Evolutionary conservation across 768 basidiomycete species (phyloP).

Genomic region (Suillus cothurnatus): DNA sequence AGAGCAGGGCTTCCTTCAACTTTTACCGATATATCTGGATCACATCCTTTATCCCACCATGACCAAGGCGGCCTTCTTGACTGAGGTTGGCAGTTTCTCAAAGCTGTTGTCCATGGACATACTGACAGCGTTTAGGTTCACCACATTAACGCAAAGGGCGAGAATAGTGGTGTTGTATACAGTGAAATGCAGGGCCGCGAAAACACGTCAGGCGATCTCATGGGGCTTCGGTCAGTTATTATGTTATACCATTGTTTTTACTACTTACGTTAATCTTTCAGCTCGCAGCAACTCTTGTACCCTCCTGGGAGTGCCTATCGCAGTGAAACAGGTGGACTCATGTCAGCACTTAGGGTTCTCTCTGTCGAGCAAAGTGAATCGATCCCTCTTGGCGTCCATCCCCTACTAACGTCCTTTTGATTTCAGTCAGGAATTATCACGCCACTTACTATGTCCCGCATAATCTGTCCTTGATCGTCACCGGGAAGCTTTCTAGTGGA

Average conservation of each 20-base stretch:
- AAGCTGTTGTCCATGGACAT: neutral
- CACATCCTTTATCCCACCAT: conserved; percentile 97
- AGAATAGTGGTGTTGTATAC: conserved; percentile 95
- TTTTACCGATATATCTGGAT: conserved; percentile 89
- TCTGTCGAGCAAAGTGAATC: conserved; percentile 84
- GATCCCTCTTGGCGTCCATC: conserved; percentile 8
- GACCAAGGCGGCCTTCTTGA: conserved; percentile 79
- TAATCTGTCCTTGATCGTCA: conserved; percentile 86
- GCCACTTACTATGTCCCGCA: conserved; percentile 89
- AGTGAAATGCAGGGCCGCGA: conserved; percentile 97
- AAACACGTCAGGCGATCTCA: conserved; percentile 89
- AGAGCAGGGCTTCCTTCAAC: conserved; percentile 84
- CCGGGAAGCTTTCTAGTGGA: conserved; percentile 81
- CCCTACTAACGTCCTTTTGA: conserved; percentile 19
- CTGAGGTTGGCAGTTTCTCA: conserved; percentile 45
- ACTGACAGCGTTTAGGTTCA: conserved; percentile 64
- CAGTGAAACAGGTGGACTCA: conserved; percentile 95
- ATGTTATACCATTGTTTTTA: neutral
- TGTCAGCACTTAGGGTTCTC: conserved; percentile 86
- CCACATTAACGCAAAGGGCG: conserved; percentile 87
- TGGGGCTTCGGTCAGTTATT: conserved; percentile 72
- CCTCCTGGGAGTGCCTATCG: conserved; percentile 85
- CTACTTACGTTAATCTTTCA: conserved; percentile 32
- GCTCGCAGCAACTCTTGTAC: conserved; percentile 80
- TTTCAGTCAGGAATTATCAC: conserved; percentile 86